Conservation (phyloP, 2,329 filamentous ascomycete genomes). For the Cercospora zeae-maydis region DNA sequence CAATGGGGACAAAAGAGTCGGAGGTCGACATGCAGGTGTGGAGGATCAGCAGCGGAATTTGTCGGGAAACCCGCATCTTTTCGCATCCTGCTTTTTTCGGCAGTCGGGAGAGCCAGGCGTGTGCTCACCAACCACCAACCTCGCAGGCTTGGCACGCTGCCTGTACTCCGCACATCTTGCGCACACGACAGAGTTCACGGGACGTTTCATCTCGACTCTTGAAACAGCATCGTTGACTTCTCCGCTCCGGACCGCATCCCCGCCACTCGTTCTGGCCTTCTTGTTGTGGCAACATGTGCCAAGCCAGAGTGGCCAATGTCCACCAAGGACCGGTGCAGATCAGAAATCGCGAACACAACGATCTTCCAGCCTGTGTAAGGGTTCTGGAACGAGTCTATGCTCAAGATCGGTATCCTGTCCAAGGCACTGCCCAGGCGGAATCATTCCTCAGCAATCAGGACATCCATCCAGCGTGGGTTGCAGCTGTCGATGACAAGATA, state of each 20-base stretch:
- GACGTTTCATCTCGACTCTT: background rate
- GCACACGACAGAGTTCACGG: background rate
- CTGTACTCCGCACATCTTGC: too few relatives aligned
- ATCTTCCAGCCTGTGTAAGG: conserved; percentile 25
- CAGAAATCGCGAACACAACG: conserved; percentile 19
- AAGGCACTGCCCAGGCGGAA: conserved; percentile 25
- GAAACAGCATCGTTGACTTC: background rate
- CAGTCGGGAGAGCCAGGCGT: background rate
- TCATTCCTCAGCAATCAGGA: conserved; percentile 13
- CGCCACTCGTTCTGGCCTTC: background rate
- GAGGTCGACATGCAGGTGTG: background rate
- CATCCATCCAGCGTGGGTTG: conserved; percentile 26
- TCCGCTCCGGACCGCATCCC: background rate
- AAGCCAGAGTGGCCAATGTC: background rate
- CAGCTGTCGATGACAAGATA: conserved; percentile 16
- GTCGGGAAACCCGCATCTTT: background rate
- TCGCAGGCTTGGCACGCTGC: too few relatives aligned
- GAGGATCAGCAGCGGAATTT: background rate
- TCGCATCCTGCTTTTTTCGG: background rate
- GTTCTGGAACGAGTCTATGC: conserved; percentile 26
- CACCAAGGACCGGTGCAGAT: background rate
- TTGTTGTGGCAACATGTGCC: background rate
- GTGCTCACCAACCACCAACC: background rate
- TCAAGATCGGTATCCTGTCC: conserved; percentile 29
- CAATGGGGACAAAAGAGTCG: background rate